Evolutionary conservation across 495 filamentous ascomycete genomes (phyloP).

Genomic region (Thermochaetoides thermophila): DNA sequence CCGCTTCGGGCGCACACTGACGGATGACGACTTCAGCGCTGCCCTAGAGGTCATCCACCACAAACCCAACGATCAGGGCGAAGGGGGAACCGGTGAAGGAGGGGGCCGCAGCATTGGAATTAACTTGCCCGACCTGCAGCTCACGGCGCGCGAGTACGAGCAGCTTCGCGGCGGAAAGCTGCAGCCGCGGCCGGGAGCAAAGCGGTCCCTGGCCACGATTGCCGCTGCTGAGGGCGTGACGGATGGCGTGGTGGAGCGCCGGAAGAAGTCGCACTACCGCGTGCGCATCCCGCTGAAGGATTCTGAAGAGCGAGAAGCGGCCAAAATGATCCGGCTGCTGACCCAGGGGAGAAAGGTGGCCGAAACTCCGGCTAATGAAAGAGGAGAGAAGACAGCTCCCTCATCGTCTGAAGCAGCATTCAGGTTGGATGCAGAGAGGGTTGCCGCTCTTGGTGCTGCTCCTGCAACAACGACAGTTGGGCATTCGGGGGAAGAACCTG

Average conservation of each 20-base stretch:
- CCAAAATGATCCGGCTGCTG: constrained; percentile 19
- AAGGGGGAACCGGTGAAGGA: constrained; percentile 14
- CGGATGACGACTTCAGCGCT: constrained; percentile 36
- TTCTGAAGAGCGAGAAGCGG: constrained; percentile 16
- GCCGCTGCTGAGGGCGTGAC: not conserved
- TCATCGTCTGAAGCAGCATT: not conserved
- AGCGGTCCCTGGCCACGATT: constrained; percentile 11
- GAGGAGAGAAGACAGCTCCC: not conserved
- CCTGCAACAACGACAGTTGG: not conserved
- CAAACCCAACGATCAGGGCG: constrained; percentile 15
- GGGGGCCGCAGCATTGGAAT: constrained; percentile 29
- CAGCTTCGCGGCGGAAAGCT: constrained; percentile 16
- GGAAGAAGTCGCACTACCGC: constrained; percentile 18
- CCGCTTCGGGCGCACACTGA: constrained; percentile 26
- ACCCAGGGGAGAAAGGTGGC: constrained; percentile 4
- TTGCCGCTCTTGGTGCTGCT: not conserved
- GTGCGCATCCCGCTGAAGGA: constrained; percentile 27
- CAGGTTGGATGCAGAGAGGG: not conserved
- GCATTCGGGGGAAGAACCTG: no score
- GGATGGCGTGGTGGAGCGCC: no score
- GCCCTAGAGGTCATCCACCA: constrained; percentile 26
- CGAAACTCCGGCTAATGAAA: not conserved
- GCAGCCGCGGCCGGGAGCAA: constrained; percentile 11
- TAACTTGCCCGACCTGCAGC: constrained; percentile 37
- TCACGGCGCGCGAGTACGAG: constrained; percentile 28